phyloP scores from a whole-genome alignment of 345 rosid genomes.

The Salix dunnii region DNA sequence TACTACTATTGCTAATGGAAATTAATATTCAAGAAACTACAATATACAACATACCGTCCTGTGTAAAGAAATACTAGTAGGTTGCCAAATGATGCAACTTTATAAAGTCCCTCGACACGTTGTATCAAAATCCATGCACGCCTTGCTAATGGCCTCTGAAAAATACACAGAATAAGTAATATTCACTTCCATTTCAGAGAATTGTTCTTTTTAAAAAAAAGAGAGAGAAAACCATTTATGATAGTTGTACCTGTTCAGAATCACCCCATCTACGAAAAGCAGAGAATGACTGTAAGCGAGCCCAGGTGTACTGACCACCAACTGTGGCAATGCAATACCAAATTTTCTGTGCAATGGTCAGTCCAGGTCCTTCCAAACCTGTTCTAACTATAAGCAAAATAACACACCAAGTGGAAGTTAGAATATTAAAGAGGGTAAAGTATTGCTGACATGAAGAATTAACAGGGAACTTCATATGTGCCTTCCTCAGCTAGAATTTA shows the following conservation, averaged over 20 bases:
- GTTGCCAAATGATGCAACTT: constrained; percentile 88
- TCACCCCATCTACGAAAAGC: constrained; percentile 99
- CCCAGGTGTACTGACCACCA: constrained; percentile 93
- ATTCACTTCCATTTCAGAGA: neutral
- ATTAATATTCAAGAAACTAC: neutral
- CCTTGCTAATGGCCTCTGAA: constrained; percentile 81
- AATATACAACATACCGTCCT: constrained; percentile 56
- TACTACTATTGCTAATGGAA: neutral
- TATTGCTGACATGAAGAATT: neutral
- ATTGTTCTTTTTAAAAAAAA: neutral
- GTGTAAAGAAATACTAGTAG: constrained; percentile 82
- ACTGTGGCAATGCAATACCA: constrained; percentile 90
- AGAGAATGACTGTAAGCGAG: constrained; percentile 85
- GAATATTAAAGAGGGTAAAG: neutral
- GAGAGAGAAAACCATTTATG: neutral
- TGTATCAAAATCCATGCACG: constrained; percentile 77
- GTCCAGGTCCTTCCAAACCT: constrained; percentile 94
- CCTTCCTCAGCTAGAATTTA: neutral
- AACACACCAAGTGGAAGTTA: neutral
- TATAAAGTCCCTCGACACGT: constrained; percentile 77
- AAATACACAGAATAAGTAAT: constrained; percentile 1
- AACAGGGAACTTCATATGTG: neutral
- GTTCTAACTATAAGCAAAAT: constrained; percentile 60
- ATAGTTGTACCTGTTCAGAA: constrained; percentile 68
- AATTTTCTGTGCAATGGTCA: constrained; percentile 75